Evolutionary conservation across 139 green algal species (phyloP).

Genomic region (Chlamydomonas incerta): DNA sequence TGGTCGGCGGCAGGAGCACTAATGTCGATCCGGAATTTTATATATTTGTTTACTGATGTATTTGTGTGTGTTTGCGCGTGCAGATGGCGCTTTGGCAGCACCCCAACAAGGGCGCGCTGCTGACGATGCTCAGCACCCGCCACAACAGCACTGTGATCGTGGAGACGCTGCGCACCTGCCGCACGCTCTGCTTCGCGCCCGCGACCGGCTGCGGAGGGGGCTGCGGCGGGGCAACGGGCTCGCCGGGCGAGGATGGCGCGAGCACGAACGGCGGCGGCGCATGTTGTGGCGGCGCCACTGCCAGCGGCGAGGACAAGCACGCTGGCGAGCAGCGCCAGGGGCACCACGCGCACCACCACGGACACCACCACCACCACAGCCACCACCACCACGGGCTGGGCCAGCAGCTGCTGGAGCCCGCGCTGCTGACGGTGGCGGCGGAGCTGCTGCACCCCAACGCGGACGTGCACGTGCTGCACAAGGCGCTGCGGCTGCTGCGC

Average conservation of each 20-base stretch:
- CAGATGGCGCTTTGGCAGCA: slow-evolving; percentile 46
- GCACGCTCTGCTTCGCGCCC: slow-evolving; percentile 27
- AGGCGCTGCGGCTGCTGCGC: slow-evolving; percentile 30
- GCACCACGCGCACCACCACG: background rate
- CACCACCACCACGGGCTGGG: background rate
- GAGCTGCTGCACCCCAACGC: slow-evolving; percentile 24
- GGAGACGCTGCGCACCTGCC: slow-evolving; percentile 35
- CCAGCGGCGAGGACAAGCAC: background rate
- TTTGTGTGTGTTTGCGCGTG: too few relatives aligned
- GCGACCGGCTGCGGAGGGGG: background rate
- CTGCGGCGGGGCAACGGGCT: too few relatives aligned
- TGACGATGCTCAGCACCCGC: slow-evolving; percentile 31
- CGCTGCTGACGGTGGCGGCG: slow-evolving; percentile 28
- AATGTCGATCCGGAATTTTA: too few relatives aligned
- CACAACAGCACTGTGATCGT: background rate
- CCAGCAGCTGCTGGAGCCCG: slow-evolving; percentile 39
- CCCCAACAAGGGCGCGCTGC: slow-evolving; percentile 30
- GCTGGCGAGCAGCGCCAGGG: background rate
- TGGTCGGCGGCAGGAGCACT: too few relatives aligned
- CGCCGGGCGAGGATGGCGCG: too few relatives aligned
- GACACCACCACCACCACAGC: background rate
- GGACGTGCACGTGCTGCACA: slow-evolving; percentile 12
- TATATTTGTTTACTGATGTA: too few relatives aligned
- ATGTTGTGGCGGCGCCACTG: background rate
- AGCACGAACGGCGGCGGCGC: too few relatives aligned